Percentiles rank a stretch among this genome's conserved stretches.
These are phyloP conservation scores for Aquilaria agallochum DNA, from an alignment of 441 rosid species.

Conservation along the genomic window DNA sequence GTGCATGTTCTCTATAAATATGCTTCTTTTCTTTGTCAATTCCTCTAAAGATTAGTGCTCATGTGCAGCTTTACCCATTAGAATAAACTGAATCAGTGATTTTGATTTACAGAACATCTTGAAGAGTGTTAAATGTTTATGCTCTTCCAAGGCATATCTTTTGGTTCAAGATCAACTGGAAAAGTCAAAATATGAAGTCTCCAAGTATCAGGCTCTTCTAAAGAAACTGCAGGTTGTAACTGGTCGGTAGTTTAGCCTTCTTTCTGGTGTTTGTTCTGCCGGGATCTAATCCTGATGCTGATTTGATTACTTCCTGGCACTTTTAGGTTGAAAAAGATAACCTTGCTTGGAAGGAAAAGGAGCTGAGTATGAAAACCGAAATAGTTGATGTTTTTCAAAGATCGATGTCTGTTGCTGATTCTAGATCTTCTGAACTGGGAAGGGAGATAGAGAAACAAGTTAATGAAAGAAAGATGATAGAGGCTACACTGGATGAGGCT, in stretches of 20 bases:
- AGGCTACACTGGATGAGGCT: slow-evolving; percentile 62
- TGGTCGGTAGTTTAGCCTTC: slow-evolving; percentile 51
- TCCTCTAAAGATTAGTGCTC: slow-evolving; percentile 10
- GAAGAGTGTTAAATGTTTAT: slow-evolving; percentile 69
- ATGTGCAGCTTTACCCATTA: slow-evolving; percentile 19
- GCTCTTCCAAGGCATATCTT: slow-evolving; percentile 67
- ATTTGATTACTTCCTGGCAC: slow-evolving; percentile 20
- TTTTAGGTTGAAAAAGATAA: slow-evolving; percentile 86
- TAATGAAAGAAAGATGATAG: slow-evolving; percentile 54
- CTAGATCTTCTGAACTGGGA: slow-evolving; percentile 60
- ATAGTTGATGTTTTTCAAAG: slow-evolving; percentile 74
- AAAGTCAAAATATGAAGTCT: slow-evolving; percentile 72
- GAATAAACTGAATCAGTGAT: slow-evolving; percentile 26
- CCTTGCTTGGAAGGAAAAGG: slow-evolving; percentile 83
- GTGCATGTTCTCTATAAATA: background rate
- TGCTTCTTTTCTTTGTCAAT: slow-evolving; percentile 1
- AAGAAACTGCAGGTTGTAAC: slow-evolving; percentile 98
- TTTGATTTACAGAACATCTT: slow-evolving; percentile 59
- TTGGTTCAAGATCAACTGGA: slow-evolving; percentile 68
- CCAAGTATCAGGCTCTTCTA: slow-evolving; percentile 59
- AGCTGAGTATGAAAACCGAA: slow-evolving; percentile 73
- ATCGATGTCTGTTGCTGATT: slow-evolving; percentile 60
- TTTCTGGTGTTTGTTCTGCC: slow-evolving; percentile 19
- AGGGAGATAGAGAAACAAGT: slow-evolving; percentile 64
- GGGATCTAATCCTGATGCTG: slow-evolving; percentile 31